Conservation (phyloP, 164 flowering plant genomes). For the Macadamia integrifolia region DNA sequence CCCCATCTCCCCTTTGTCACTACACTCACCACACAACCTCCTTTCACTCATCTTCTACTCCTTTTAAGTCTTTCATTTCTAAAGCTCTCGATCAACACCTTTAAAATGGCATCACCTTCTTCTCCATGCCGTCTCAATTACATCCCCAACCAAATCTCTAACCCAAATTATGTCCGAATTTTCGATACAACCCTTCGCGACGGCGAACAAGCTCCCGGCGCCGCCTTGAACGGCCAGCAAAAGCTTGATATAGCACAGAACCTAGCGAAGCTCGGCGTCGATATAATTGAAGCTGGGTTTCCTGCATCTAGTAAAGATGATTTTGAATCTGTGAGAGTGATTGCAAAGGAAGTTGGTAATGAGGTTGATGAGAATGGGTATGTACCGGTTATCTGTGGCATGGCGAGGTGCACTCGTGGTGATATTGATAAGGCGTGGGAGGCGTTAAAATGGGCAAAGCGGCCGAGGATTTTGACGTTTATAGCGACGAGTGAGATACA, state of each 20-base stretch:
- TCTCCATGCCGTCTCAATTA: constrained; percentile 45
- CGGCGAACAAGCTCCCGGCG: constrained; percentile 98
- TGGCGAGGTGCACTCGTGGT: constrained; percentile 72
- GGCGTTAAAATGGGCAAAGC: constrained; percentile 69
- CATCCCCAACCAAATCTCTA: constrained; percentile 68
- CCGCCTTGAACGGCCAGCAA: constrained; percentile 79
- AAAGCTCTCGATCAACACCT: no score
- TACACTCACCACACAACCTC: neutral
- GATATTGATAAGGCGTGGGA: constrained; percentile 92
- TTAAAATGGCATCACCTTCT: neutral
- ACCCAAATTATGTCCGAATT: constrained; percentile 78
- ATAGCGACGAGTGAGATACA: constrained; percentile 95
- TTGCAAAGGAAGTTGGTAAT: constrained; percentile 77
- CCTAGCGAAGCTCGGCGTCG: constrained; percentile 85
- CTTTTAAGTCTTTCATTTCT: neutral
- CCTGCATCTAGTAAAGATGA: constrained; percentile 90
- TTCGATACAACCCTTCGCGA: constrained; percentile 99
- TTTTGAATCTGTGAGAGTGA: constrained; percentile 65
- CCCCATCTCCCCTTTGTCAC: neutral
- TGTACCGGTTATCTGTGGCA: constrained; percentile 89
- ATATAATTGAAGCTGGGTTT: constrained; percentile 94
- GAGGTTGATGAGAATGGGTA: constrained; percentile 46
- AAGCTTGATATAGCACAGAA: constrained; percentile 86
- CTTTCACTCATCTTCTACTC: neutral
- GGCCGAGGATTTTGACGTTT: constrained; percentile 84